These are phyloP conservation scores for Cnidoscolus chayamansa DNA, from an alignment of 441 rosid genomes.

Conservation along the genomic window DNA sequence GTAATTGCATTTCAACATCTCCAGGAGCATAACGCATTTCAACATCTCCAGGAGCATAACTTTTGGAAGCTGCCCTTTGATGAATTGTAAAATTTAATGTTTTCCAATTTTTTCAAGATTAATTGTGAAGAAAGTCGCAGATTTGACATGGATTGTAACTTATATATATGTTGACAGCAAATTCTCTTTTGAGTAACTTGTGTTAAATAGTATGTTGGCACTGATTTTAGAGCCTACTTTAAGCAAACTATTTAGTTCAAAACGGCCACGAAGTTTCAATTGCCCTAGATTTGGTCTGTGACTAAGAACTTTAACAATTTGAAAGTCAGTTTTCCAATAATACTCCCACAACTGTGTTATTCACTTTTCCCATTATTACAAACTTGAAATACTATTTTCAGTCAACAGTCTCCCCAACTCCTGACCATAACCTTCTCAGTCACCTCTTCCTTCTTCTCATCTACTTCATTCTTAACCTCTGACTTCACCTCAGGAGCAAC, in stretches of 20 bases:
- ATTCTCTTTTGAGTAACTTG: no score
- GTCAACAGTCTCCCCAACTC: not conserved
- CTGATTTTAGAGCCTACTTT: no score
- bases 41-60: no score
- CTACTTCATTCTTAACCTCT: not conserved
- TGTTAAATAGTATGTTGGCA: no score
- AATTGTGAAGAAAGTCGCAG: not conserved
- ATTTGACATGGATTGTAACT: no score
- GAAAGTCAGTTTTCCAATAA: not conserved
- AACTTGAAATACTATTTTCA: not conserved
- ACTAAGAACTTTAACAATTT: no score
- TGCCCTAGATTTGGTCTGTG: constrained; percentile 42
- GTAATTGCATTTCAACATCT: not conserved
- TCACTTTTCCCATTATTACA: not conserved
- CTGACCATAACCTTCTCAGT: not conserved
- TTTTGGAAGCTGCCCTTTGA: not conserved
- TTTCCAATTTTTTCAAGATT: not conserved
- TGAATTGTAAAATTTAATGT: constrained; percentile 6
- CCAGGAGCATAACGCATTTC: no score
- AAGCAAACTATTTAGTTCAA: no score
- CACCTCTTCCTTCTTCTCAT: constrained; percentile 5
- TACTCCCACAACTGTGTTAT: not conserved
- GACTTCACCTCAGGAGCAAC: not conserved
- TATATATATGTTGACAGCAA: no score
- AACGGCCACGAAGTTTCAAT: no score